A percentile compares a stretch with the other conserved stretches of the same genome.
Evolutionary conservation across 306 rosid genomes (phyloP).

Genomic region (Trifolium subterraneum): DNA sequence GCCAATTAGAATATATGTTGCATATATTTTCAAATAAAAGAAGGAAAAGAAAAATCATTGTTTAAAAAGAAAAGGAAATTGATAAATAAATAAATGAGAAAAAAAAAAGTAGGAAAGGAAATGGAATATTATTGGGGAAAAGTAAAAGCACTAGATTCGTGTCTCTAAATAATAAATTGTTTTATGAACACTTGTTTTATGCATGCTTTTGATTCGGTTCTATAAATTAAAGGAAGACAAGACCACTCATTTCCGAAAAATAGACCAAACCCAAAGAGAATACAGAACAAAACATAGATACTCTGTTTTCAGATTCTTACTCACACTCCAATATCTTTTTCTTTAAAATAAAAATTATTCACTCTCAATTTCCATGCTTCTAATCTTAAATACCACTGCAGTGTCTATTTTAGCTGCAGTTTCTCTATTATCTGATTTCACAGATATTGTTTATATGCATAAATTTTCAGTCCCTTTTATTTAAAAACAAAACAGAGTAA

Average conservation of each 20-base stretch:
- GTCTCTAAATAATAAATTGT: neutral
- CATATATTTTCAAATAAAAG: neutral
- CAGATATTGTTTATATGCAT: conserved; percentile 37
- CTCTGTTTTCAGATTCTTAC: conserved; percentile 18
- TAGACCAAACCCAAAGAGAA: neutral
- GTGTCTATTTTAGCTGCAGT: conserved; percentile 43
- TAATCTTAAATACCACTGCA: conserved; percentile 23
- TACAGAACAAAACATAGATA: conserved; percentile 10
- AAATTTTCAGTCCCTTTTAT: conserved; percentile 42
- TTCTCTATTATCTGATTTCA: conserved; percentile 40
- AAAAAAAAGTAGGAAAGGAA: neutral
- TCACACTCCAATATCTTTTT: neutral
- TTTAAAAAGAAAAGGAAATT: neutral
- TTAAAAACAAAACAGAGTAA: neutral
- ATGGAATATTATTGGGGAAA: conserved; percentile 25
- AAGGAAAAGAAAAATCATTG: neutral
- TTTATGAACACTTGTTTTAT: neutral
- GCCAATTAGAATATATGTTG: neutral
- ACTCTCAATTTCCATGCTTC: conserved; percentile 61
- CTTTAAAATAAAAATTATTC: neutral
- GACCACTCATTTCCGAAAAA: conserved; percentile 18
- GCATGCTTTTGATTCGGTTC: conserved; percentile 4
- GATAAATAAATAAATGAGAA: neutral
- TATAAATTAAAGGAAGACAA: conserved; percentile 44
- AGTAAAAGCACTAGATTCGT: neutral